Percentiles rank a stretch among this genome's conserved stretches.
Evolutionary conservation across 1,284 basidiomycete genomes (phyloP).

Genomic region (Blastosporella zonata): DNA sequence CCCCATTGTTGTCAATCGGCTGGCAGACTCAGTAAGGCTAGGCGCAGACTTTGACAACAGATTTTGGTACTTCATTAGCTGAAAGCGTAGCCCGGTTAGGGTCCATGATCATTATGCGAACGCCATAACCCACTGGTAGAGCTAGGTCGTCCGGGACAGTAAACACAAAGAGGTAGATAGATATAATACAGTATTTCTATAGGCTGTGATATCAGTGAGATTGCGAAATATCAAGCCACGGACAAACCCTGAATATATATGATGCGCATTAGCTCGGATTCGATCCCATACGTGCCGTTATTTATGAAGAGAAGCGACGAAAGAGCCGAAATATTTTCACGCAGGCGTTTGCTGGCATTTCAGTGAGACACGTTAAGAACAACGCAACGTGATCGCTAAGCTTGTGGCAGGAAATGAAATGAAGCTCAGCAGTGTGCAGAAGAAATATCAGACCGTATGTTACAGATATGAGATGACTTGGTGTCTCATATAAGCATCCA

Average conservation of each 20-base stretch:
- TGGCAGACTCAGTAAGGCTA: background rate
- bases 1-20: background rate
- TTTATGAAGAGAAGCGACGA: background rate
- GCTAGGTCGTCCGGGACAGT: slow-evolving; percentile 3
- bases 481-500: background rate
- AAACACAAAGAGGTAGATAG: slow-evolving; percentile 10
- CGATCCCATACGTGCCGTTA: background rate
- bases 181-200: slow-evolving; percentile 10
- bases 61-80: slow-evolving; percentile 4
- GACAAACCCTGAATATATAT: background rate
- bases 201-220: background rate
- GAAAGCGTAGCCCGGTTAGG: background rate
- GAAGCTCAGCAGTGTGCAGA: background rate
- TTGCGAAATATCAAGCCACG: background rate
- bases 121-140: background rate
- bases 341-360: background rate
- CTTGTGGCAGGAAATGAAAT: background rate
- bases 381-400: background rate
- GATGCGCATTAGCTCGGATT: background rate
- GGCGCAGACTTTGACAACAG: slow-evolving; percentile 7
- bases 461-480: background rate
- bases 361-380: background rate
- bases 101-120: background rate
- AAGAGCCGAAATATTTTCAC: background rate
- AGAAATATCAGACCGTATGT: background rate